These are phyloP conservation scores for Vitis hybrid DNA, from an alignment of 177 flowering plant species.

Conservation along the genomic window DNA sequence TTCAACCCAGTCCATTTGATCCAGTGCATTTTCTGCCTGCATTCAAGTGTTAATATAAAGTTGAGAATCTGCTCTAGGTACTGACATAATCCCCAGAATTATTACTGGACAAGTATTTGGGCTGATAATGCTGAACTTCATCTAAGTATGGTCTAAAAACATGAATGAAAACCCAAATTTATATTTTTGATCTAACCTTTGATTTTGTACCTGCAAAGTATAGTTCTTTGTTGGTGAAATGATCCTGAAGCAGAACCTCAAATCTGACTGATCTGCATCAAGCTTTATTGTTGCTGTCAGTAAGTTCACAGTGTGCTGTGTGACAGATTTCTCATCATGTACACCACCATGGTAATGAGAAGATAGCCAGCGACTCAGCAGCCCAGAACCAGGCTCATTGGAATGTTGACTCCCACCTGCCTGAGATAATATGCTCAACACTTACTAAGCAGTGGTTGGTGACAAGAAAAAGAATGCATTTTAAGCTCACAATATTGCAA, in stretches of 20 bases:
- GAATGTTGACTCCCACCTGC: conserved; percentile 38
- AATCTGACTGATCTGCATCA: conserved; percentile 96
- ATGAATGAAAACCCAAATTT: background rate
- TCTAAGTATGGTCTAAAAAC: background rate
- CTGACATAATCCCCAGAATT: background rate
- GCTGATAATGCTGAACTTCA: background rate
- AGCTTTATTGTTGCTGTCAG: conserved; percentile 96
- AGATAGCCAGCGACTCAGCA: conserved; percentile 94
- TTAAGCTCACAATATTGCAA: background rate
- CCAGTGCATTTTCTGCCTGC: conserved; percentile 96
- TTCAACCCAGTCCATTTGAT: conserved; percentile 99
- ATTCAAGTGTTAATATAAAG: conserved; percentile 25
- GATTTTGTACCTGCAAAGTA: conserved; percentile 80
- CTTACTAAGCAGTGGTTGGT: background rate
- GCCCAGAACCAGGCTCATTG: conserved; percentile 76
- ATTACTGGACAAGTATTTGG: background rate
- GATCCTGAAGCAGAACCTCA: conserved; percentile 95
- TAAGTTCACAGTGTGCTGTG: conserved; percentile 93
- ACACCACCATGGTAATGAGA: conserved; percentile 91
- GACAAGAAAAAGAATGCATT: background rate
- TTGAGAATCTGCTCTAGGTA: conserved; percentile 10
- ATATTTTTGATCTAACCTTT: conserved; percentile 3
- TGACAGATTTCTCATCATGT: conserved; percentile 93
- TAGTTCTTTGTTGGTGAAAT: conserved; percentile 95
- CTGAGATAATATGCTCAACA: conserved; percentile 29